These are phyloP conservation scores for Tricholomella constricta DNA, from an alignment of 768 basidiomycete genomes.

Conservation along the genomic window DNA sequence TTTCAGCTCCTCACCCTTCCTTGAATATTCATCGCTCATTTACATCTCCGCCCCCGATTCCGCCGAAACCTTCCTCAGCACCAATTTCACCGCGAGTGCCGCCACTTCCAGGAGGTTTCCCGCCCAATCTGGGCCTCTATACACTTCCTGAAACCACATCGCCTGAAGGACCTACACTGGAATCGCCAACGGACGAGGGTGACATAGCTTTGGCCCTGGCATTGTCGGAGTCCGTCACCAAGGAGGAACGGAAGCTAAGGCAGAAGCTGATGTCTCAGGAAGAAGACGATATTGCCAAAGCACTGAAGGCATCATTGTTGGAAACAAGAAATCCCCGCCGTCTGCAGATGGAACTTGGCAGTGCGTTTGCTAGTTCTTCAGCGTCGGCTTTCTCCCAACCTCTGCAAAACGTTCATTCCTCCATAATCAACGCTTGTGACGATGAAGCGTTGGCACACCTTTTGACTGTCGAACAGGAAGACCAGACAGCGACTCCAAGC, in stretches of 20 bases:
- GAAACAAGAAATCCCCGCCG: not conserved
- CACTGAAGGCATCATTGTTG: conserved; percentile 54
- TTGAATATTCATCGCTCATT: conserved; percentile 14
- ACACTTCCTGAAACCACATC: not conserved
- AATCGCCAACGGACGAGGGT: conserved; percentile 33
- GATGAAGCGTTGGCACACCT: conserved; percentile 15
- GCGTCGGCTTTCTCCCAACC: not conserved
- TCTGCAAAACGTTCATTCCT: not conserved
- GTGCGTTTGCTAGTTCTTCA: conserved; percentile 25
- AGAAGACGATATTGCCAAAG: conserved; percentile 67
- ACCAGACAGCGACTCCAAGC: not conserved
- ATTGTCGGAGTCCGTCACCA: conserved; percentile 50
- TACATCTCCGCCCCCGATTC: conserved; percentile 37
- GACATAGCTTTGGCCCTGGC: conserved; percentile 50
- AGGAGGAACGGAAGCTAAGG: conserved; percentile 30
- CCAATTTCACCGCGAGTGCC: not conserved
- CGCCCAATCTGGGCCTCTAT: not conserved
- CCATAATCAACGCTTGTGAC: not conserved
- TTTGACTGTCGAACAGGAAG: conserved; percentile 9
- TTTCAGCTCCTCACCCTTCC: conserved; percentile 1
- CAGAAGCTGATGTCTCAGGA: conserved; percentile 47
- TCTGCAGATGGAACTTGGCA: conserved; percentile 5
- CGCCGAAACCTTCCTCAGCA: conserved; percentile 36
- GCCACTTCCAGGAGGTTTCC: not conserved
- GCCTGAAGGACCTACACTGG: conserved; percentile 14